Base-by-base conservation (phyloP, 164 flowering plant species). In the Stephania japonica region DNA sequence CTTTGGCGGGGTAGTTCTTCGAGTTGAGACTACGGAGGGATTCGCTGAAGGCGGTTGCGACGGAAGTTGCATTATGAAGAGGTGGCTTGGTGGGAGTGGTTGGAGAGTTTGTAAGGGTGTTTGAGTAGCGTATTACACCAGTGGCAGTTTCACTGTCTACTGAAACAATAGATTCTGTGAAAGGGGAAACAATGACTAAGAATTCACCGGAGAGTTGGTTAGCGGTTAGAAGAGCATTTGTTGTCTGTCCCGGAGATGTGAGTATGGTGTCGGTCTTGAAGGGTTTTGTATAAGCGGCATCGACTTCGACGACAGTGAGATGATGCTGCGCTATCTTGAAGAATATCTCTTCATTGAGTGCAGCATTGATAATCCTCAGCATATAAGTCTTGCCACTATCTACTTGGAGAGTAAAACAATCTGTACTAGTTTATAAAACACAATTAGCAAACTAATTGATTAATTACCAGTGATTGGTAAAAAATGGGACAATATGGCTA, bases 231-330 rank as follows among this genome's bases (percentile, higher is more conserved):
- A 92, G 84, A 42, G 72, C 94, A 42, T 87, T 89, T 21, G 94
- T 92, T 75, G 95, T 92, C 68, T 92, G 97, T 73, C 97, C 97
- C 0, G 97, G 97, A 61, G 88, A 83, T 0, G 90, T 78, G 3
- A 90, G 63, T 10, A 91, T 68, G 4, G 91, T 92, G 77, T 88
- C 86, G 5, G 78, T 86, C 59, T 76, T 69, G 83, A 90, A 86
- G n/a, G 94, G 97, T 67, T 91, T 91, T 0, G 85, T 80, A 69
- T 91, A 91, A 4, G 82, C 44, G 23, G 91, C 96, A 65, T 90
- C 96, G 1, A 86, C 91, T 70, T 90, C 93, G 0, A 90, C 96
- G 0, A 90, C 91, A 0, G 89, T 89, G 32, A 90, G 78, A 1
- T 75, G 68, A 72, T 91, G 96, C 23, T 84, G 83, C 9, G 93